Evolutionary conservation across 1,284 basidiomycete species (phyloP).

Genomic region (Microbotryum lychnidis-dioicae): DNA sequence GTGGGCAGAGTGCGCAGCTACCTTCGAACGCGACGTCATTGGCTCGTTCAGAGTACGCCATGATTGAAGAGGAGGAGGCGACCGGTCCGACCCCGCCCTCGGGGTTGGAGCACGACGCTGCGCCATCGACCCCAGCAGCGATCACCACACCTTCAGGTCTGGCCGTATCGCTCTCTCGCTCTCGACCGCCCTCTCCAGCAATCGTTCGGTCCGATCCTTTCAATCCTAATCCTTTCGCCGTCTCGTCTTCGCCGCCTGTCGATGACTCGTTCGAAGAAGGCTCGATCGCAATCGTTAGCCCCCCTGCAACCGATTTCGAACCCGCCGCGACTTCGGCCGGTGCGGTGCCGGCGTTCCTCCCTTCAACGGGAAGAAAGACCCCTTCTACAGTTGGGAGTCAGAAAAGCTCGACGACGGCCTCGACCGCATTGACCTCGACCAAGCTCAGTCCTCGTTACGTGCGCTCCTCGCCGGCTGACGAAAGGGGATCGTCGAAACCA

Average conservation of each 20-base stretch:
- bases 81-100: constrained; percentile 9
- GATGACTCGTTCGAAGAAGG: neutral
- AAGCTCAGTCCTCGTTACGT: constrained; percentile 14
- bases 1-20: neutral
- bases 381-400: neutral
- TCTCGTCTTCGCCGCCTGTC: constrained; percentile 1
- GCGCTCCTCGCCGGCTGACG: neutral
- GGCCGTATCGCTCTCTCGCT: constrained; percentile 11
- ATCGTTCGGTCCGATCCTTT: constrained; percentile 11
- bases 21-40: constrained; percentile 5
- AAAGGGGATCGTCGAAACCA: neutral
- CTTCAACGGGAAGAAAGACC: constrained; percentile 10
- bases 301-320: constrained; percentile 21
- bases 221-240: constrained; percentile 4
- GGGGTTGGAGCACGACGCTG: neutral
- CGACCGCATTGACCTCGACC: neutral
- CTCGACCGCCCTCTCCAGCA: neutral
- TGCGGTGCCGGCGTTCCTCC: constrained; percentile 21
- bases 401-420: neutral
- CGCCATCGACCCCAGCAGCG: neutral
- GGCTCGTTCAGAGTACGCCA: constrained; percentile 12
- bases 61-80: constrained; percentile 19
- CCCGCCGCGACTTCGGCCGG: constrained; percentile 8
- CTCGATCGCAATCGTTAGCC: neutral
- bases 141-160: constrained; percentile 8